Base-by-base conservation (phyloP, 495 filamentous ascomycete genomes). In the Podospora bellae-mahoneyi region DNA sequence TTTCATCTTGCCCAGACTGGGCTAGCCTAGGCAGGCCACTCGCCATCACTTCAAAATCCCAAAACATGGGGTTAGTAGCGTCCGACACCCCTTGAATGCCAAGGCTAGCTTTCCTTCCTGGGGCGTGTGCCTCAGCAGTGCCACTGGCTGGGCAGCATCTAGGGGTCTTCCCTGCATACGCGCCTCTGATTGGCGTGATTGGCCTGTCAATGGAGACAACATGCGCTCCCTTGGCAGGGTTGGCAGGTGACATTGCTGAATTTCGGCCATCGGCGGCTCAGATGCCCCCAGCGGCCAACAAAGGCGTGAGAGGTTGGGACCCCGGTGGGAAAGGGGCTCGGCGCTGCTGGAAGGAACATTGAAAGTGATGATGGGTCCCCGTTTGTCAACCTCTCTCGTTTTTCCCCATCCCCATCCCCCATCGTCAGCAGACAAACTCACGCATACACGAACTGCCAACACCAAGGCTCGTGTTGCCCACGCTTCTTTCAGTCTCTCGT, bases 401-500 rank as follows among this genome's bases (percentile, higher is more conserved):
- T 60, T 55, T 23, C 23, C 23, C 23, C 23, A 23, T 23, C 23
- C 23, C 23, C 23, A 32, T 32, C 54, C 64, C 26, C 58, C 57
- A 20, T 55, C 59, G 39, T 30, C 68, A 58, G 16, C 65, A n/a
- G 64, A 19, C 68, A 66, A 66, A 60, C 53, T 23, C 10, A 23
- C 60, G 61, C 57, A 5, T 28, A 56, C 59, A 16, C n/a, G 56
- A 57, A 58, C 27, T 60, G 55, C 54, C 68, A 63, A 23, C 61
- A 44, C 64, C 18, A 58, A 4, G 34, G 62, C 64, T 66, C 60
- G 68, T 65, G 16, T 70, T 60, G n/a, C 68, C n/a, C 60, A 58
- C 64, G 68, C 64, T 67, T 60, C 48, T 66, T 66, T 66, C 26
- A 64, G 64, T 70, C 68, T 66, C 64, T 69, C 68, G 68, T 61